Evolutionary conservation across 495 filamentous ascomycete genomes (phyloP), one percentile per base, ranked within the genome.

Genomic region (Penicillium cosmopolitanum): DNA sequence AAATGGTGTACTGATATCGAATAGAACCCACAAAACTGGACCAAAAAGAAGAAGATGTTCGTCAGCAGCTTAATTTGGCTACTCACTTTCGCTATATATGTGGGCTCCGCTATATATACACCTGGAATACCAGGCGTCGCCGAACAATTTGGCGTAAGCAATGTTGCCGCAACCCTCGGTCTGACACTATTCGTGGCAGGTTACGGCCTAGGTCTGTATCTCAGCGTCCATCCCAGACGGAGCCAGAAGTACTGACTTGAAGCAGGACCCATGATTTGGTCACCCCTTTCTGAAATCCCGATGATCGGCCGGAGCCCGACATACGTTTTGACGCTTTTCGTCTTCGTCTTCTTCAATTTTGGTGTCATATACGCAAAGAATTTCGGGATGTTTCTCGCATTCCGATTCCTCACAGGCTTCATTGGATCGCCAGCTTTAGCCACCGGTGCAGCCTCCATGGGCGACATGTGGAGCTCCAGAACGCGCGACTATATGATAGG

Each of bases 381-480:
- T 64, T 78, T 84, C 51, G 79, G 73, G 51, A 82, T 80, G 70
- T 67, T 85, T 3, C 66, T 85, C 0, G 81, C 78, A 7, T 81
- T 85, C 56, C 81, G 83, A 5, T 85, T 85, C 55, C 53, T 84
- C 1, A 79, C 77, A 13, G 82, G 83, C 2, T 81, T 84, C 57
- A 72, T 84, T 51, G 81, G 82, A 34, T 77, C 73, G 0, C 82
- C 82, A 0, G 75, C 71, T 18, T 73, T 85, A 6, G 81, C 82
- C 0, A 84, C 64, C 2, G 69, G 71, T 0, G 73, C 42, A 9
- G 73, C 70, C 4, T 69, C 71, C 0, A 66, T 68, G 53, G 69
- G 64, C 0, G 75, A 80, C 53, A 72, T 77, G 4, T 77, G 68
- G 64, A 59, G 60, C 16, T 56, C 67, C 2, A 63, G 46, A 16